These are phyloP conservation scores for Paramecium sonneborni DNA, from an alignment of 73 alveolate species.

Conservation along the genomic window DNA sequence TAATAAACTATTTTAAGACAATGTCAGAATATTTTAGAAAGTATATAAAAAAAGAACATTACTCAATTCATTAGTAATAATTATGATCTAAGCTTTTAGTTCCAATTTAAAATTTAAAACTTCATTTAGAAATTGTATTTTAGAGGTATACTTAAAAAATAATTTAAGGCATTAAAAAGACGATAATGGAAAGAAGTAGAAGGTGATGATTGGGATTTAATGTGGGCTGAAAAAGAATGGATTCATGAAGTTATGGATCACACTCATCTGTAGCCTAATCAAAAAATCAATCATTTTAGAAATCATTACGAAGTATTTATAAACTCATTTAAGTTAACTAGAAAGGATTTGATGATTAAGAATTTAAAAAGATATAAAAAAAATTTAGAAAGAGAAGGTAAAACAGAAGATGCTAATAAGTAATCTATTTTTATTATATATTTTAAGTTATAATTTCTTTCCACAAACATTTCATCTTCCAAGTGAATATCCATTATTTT, in stretches of 20 bases:
- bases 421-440: constrained; percentile 38
- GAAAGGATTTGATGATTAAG: constrained; percentile 98
- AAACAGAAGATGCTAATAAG: constrained; percentile 91
- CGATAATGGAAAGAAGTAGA: constrained; percentile 95
- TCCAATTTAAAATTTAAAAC: constrained; percentile 94
- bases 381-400: constrained; percentile 95
- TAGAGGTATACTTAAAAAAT: constrained; percentile 67
- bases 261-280: constrained; percentile 91
- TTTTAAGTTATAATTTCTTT: constrained; percentile 81
- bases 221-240: constrained; percentile 98
- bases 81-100: constrained; percentile 41
- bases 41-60: constrained; percentile 93
- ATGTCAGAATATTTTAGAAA: constrained; percentile 94
- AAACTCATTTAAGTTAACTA: constrained; percentile 69
- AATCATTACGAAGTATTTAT: constrained; percentile 88
- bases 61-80: constrained; percentile 79
- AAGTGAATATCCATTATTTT: constrained; percentile 98
- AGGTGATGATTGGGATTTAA: constrained; percentile 97
- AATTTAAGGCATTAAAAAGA: constrained; percentile 77
- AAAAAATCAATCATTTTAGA: constrained; percentile 96
- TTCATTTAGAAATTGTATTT: constrained; percentile 92
- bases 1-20: background rate
- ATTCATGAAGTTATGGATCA: constrained; percentile 95
- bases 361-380: constrained; percentile 95
- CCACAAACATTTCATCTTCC: constrained; percentile 98